Conservation (phyloP, 768 basidiomycete species). For the Collybia nuda region DNA sequence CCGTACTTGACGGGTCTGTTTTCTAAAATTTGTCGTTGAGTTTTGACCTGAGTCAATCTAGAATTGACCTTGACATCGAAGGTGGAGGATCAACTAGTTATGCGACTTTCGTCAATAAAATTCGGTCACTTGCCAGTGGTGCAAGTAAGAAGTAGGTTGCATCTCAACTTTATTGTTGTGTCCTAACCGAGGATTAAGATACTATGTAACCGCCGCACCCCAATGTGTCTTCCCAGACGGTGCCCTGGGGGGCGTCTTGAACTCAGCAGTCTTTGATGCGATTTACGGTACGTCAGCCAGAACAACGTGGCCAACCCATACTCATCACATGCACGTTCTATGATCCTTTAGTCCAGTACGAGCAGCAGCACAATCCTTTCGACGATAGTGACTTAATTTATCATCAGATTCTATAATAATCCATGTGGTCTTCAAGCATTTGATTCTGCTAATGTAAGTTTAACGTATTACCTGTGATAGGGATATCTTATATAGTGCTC, state of each 20-base stretch:
- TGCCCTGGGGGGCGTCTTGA: constrained; percentile 56
- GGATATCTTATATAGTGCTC: constrained; percentile 16
- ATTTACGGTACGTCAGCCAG: constrained; percentile 48
- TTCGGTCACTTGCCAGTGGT: constrained; percentile 49
- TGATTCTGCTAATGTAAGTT: constrained; percentile 46
- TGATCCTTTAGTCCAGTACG: constrained; percentile 32
- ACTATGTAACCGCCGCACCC: constrained; percentile 65
- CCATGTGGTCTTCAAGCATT: constrained; percentile 51
- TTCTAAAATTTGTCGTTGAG: background rate
- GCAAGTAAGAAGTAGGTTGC: constrained; percentile 50
- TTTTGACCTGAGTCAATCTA: constrained; percentile 13
- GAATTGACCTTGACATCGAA: constrained; percentile 76
- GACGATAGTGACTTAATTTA: background rate
- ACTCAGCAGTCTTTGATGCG: constrained; percentile 65
- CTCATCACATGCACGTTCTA: background rate
- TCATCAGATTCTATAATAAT: constrained; percentile 56
- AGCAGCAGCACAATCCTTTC: background rate
- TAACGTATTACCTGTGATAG: constrained; percentile 1
- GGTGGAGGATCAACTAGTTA: constrained; percentile 55
- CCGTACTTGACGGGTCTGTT: constrained; percentile 68
- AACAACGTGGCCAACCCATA: background rate
- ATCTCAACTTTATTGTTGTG: background rate
- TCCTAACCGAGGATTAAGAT: constrained; percentile 33
- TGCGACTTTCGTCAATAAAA: constrained; percentile 52
- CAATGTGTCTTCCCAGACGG: constrained; percentile 74